These are phyloP conservation scores for Nemania sp. DNA, from an alignment of 2,329 filamentous ascomycete species.

Conservation along the genomic window DNA sequence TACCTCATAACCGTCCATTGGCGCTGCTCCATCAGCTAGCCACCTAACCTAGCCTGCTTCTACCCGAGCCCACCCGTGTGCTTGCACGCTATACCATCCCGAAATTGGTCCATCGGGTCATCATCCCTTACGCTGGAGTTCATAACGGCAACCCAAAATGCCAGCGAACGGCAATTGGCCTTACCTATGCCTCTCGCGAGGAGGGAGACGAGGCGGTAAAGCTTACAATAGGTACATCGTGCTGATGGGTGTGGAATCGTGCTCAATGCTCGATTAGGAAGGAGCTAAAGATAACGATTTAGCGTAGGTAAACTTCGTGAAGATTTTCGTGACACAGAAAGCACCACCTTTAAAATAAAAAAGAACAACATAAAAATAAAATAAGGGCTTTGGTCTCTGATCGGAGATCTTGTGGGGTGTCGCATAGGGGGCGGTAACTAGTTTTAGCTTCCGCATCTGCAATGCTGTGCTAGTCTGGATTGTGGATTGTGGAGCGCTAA, in stretches of 20 bases:
- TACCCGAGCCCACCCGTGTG: not conserved
- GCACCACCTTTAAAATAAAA: not conserved
- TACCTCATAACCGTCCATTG: not conserved
- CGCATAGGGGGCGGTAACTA: not conserved
- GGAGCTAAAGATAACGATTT: constrained; percentile 27
- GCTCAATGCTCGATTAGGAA: constrained; percentile 21
- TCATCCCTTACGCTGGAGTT: not conserved
- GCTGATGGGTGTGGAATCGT: constrained; percentile 8
- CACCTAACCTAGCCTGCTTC: constrained; percentile 5
- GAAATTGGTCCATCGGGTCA: not conserved
- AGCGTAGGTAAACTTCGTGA: not conserved
- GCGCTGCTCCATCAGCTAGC: not conserved
- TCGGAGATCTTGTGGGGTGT: not conserved
- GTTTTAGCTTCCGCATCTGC: constrained; percentile 2
- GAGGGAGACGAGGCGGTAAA: not conserved
- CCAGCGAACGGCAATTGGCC: too few species aligned
- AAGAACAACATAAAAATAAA: not conserved
- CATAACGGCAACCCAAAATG: not conserved
- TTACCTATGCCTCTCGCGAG: too few species aligned
- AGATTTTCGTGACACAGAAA: not conserved
- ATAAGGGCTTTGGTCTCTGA: not conserved
- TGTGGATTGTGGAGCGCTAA: not conserved
- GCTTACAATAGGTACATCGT: not conserved
- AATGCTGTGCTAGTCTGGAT: not conserved
- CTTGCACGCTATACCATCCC: not conserved